These are phyloP conservation scores for Alternaria rosae DNA, from an alignment of 2,329 filamentous ascomycete species.

Conservation along the genomic window DNA sequence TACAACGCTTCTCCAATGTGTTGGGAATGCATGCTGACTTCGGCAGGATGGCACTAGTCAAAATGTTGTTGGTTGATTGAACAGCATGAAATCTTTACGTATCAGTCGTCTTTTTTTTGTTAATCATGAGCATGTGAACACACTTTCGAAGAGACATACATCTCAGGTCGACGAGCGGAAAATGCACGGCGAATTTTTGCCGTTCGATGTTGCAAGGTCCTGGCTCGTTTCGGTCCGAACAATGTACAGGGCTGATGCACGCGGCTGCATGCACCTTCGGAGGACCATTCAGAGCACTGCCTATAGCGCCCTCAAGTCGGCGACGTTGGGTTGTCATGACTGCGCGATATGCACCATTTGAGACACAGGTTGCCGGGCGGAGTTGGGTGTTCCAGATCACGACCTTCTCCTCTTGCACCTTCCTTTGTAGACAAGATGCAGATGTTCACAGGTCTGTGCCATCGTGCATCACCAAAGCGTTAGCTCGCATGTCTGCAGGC, in stretches of 20 bases:
- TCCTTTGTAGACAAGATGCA: slow-evolving; percentile 15
- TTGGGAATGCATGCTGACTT: background rate
- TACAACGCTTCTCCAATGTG: slow-evolving; percentile 11
- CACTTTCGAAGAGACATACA: background rate
- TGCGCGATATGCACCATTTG: slow-evolving; percentile 5
- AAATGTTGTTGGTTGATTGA: slow-evolving; percentile 1
- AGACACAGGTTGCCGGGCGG: slow-evolving; percentile 12
- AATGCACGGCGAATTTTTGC: slow-evolving; percentile 1
- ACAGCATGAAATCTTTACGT: background rate
- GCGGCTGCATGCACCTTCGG: slow-evolving; percentile 5
- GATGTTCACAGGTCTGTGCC: slow-evolving; percentile 12
- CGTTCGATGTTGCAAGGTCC: background rate
- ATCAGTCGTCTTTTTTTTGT: background rate
- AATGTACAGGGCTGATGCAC: slow-evolving; percentile 2
- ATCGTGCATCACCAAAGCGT: slow-evolving; percentile 5
- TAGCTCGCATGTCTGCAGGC: slow-evolving; percentile 5
- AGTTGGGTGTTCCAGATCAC: slow-evolving; percentile 6
- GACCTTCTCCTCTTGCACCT: slow-evolving; percentile 9
- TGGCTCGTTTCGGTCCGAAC: slow-evolving; percentile 6
- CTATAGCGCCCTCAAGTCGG: slow-evolving; percentile 19
- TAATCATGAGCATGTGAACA: background rate
- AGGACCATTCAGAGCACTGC: slow-evolving; percentile 20
- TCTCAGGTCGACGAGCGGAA: background rate
- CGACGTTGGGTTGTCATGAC: slow-evolving; percentile 9
- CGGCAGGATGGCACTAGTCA: slow-evolving; percentile 3